Percentiles rank a stretch among this genome's conserved stretches.
These are phyloP conservation scores for Neostapfia colusana DNA, from an alignment of 176 grass and related monocot species.

Conservation along the genomic window DNA sequence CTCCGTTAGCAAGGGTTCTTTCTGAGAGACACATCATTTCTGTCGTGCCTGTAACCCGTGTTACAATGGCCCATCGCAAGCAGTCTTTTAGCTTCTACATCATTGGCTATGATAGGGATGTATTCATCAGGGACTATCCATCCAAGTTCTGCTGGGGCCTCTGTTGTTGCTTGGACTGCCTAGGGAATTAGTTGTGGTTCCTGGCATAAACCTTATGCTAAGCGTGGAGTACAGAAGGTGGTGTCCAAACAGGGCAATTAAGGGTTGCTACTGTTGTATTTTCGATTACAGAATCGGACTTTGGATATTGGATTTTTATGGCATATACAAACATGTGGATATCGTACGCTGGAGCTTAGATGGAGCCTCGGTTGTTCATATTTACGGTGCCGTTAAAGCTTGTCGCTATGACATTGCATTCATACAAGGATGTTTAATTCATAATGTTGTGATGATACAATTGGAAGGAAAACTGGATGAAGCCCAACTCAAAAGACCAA, in stretches of 20 bases:
- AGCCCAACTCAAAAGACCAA: too few relatives aligned
- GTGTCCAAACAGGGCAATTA: neutral
- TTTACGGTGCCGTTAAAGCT: neutral
- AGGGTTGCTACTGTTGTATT: slow-evolving; percentile 4
- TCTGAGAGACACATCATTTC: slow-evolving; percentile 83
- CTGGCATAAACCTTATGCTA: neutral
- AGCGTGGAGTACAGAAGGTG: neutral
- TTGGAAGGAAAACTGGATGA: too few relatives aligned
- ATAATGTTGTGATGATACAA: neutral
- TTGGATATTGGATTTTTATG: neutral
- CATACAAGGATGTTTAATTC: neutral
- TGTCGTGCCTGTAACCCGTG: slow-evolving; percentile 70
- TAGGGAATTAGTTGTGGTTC: slow-evolving; percentile 34
- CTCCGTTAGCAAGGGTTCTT: slow-evolving; percentile 67
- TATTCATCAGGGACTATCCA: slow-evolving; percentile 85
- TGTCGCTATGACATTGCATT: neutral
- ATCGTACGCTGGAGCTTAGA: neutral
- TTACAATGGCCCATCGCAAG: slow-evolving; percentile 65
- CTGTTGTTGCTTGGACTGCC: slow-evolving; percentile 88
- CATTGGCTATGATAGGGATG: slow-evolving; percentile 63
- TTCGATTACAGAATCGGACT: neutral
- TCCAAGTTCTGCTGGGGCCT: slow-evolving; percentile 80
- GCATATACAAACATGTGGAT: neutral
- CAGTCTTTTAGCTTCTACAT: slow-evolving; percentile 79
- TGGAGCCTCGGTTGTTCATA: neutral